Percentiles rank a stretch among this genome's conserved stretches.
phyloP scores from a whole-genome alignment of 768 basidiomycete genomes.

The Pholiota molesta region DNA sequence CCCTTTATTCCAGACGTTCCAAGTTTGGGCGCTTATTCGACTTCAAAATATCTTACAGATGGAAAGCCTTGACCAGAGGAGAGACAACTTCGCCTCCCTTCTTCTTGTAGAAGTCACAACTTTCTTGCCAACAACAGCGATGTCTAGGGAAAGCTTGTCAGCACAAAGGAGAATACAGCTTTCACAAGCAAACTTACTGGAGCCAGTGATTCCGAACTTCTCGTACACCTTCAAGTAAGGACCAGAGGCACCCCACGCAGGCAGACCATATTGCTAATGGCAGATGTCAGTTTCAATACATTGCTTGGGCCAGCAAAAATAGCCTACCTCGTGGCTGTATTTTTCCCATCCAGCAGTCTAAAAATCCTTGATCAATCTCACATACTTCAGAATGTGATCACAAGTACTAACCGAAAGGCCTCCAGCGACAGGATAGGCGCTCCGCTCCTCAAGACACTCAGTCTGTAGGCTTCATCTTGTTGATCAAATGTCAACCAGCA shows the following conservation, averaged over 20 bases:
- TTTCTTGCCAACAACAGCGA: constrained; percentile 84
- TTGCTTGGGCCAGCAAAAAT: background rate
- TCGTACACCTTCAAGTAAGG: constrained; percentile 91
- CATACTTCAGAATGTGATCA: background rate
- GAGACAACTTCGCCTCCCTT: constrained; percentile 72
- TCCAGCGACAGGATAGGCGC: constrained; percentile 90
- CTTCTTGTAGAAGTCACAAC: constrained; percentile 87
- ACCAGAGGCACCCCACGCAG: constrained; percentile 85
- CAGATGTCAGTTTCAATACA: constrained; percentile 12
- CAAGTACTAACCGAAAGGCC: constrained; percentile 56
- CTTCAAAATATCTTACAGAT: constrained; percentile 20
- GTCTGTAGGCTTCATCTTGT: constrained; percentile 77
- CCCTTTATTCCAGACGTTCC: background rate
- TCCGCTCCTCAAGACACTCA: constrained; percentile 86
- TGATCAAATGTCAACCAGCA: constrained; percentile 89
- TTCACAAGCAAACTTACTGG: constrained; percentile 47
- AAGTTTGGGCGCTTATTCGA: background rate
- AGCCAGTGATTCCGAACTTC: constrained; percentile 83
- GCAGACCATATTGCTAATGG: constrained; percentile 67
- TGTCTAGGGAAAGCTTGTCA: constrained; percentile 46
- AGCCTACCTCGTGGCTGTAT: constrained; percentile 78
- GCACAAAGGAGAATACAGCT: background rate
- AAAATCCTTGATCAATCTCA: constrained; percentile 15
- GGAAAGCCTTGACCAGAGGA: constrained; percentile 75
- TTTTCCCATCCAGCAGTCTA: constrained; percentile 84